Conservation (phyloP, 2,329 filamentous ascomycete genomes). For the Fusarium nodosum region DNA sequence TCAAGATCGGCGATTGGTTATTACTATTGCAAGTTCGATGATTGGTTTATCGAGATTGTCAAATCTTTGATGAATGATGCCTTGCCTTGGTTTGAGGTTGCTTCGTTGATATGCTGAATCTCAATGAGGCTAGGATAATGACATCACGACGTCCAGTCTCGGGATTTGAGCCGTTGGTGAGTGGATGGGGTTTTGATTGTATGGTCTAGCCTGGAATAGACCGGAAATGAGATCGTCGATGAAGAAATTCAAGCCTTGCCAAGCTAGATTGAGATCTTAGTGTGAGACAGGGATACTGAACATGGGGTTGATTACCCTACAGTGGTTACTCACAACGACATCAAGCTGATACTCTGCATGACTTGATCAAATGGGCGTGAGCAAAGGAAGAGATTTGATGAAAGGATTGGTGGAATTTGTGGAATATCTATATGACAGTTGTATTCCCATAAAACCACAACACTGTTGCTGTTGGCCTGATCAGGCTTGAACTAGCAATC, state of each 20-base stretch:
- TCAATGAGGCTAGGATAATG: constrained; percentile 6
- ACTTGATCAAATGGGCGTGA: not conserved
- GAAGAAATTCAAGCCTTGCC: constrained; percentile 1
- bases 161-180: not conserved
- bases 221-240: not conserved
- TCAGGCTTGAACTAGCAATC: not conserved
- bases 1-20: not conserved
- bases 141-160: constrained; percentile 9
- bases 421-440: no score
- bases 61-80: constrained; percentile 26
- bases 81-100: constrained; percentile 10
- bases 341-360: not conserved
- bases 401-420: not conserved
- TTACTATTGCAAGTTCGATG: constrained; percentile 24
- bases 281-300: not conserved
- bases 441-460: no score
- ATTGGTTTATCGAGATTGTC: constrained; percentile 22
- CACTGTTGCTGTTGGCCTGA: not conserved
- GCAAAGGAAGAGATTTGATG: not conserved
- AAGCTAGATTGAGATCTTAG: constrained; percentile 5
- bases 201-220: not conserved
- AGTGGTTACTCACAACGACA: not conserved
- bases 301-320: not conserved
- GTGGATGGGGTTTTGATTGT: not conserved
- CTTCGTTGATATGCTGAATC: not conserved